A percentile compares a stretch with the other conserved stretches of the same genome.
Evolutionary conservation across 2,329 filamentous ascomycete genomes (phyloP).

Genomic region (Neopestalotiopsis rosae): DNA sequence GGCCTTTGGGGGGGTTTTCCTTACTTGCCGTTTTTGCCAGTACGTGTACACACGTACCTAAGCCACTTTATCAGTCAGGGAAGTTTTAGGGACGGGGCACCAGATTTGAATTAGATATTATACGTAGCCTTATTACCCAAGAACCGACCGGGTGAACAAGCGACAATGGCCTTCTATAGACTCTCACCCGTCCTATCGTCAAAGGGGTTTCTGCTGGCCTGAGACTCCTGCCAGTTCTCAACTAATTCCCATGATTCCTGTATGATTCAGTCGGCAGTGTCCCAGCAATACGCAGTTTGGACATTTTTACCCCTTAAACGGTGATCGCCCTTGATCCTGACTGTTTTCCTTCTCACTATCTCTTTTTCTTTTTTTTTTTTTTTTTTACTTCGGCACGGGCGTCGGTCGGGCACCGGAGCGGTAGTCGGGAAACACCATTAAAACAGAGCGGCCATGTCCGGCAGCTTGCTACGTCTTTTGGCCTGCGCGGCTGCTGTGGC

Average conservation of each 20-base stretch:
- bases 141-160: neutral
- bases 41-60: no score
- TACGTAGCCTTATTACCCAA: neutral
- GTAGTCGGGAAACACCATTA: neutral
- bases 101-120: neutral
- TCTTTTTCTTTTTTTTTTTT: neutral
- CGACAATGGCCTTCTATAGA: neutral
- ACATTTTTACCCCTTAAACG: neutral
- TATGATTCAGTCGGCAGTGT: neutral
- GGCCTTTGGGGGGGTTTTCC: no score
- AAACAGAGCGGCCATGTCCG: slow-evolving; percentile 2
- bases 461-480: neutral
- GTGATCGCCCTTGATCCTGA: no score
- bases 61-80: no score
- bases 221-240: neutral
- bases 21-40: no score
- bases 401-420: neutral
- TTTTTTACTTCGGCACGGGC: neutral
- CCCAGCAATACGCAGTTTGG: neutral
- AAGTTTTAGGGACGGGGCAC: neutral
- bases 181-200: neutral
- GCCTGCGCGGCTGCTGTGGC: neutral
- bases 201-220: neutral
- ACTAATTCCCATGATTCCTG: neutral
- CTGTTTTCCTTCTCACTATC: neutral